Evolutionary conservation across 306 rosid species (phyloP).

Genomic region (Alnus glutinosa): DNA sequence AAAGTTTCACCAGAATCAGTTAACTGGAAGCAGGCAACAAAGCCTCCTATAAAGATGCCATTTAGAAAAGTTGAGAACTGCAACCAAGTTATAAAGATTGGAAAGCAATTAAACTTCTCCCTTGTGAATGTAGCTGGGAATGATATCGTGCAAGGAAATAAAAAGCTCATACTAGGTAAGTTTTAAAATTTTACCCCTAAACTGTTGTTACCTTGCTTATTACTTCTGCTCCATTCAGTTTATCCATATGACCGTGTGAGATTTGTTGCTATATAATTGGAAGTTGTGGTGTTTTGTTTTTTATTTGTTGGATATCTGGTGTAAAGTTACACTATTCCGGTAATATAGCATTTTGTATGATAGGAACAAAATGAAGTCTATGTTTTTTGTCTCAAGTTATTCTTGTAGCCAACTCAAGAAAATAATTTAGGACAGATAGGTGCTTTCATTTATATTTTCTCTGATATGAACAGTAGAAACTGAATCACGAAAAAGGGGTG

Average conservation of each 20-base stretch:
- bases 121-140: constrained; percentile 96
- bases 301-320: constrained; percentile 13
- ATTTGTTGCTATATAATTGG: constrained; percentile 8
- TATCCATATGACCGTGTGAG: constrained; percentile 14
- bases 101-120: constrained; percentile 82
- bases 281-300: constrained; percentile 17
- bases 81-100: constrained; percentile 89
- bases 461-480: constrained; percentile 3
- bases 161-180: constrained; percentile 91
- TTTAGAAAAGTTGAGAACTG: constrained; percentile 98
- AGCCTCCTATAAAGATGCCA: constrained; percentile 99
- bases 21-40: constrained; percentile 93
- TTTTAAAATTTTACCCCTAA: constrained; percentile 17
- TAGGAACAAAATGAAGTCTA: neutral
- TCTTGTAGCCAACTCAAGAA: neutral
- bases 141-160: constrained; percentile 98
- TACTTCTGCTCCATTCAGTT: constrained; percentile 7
- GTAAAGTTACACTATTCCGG: constrained; percentile 17
- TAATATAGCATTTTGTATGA: neutral
- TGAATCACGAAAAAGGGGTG: neutral
- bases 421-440: neutral
- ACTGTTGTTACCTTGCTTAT: constrained; percentile 11
- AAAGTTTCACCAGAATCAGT: constrained; percentile 84
- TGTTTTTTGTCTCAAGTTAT: neutral
- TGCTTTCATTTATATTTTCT: neutral